A percentile compares a stretch with the other conserved stretches of the same genome.
Conservation (phyloP, 1,284 basidiomycete genomes). For the Athelia psychrophila region DNA sequence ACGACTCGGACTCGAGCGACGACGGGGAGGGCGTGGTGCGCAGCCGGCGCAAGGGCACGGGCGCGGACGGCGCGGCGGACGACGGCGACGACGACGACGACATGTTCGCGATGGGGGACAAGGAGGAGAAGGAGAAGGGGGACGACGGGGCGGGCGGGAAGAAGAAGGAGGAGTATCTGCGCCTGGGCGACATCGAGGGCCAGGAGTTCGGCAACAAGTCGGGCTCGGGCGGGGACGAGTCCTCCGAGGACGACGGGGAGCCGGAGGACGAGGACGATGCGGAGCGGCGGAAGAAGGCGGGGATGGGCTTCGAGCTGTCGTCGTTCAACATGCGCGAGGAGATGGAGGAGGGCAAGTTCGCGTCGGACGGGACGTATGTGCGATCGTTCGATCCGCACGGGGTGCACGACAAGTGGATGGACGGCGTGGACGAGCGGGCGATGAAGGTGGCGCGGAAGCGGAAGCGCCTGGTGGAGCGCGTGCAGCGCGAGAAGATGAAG, state of each 20-base stretch:
- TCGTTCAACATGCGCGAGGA: conserved; percentile 99
- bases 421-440: conserved; percentile 81
- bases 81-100: conserved; percentile 72
- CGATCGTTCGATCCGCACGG: conserved; percentile 88
- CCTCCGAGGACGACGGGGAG: conserved; percentile 49
- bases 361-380: conserved; percentile 89
- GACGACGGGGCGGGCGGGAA: conserved; percentile 39
- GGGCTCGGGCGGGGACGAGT: conserved; percentile 42
- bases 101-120: conserved; percentile 80
- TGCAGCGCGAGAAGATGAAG: conserved; percentile 65
- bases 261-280: conserved; percentile 81
- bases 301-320: conserved; percentile 92
- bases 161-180: conserved; percentile 75
- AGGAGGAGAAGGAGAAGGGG: conserved; percentile 51
- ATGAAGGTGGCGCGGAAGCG: conserved; percentile 80
- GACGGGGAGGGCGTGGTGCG: conserved; percentile 88
- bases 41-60: conserved; percentile 58
- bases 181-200: conserved; percentile 92
- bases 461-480: conserved; percentile 67
- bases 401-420: conserved; percentile 95
- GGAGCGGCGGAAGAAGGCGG: conserved; percentile 69
- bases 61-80: conserved; percentile 33
- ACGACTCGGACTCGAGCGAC: conserved; percentile 92
- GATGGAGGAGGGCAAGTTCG: conserved; percentile 97
- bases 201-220: conserved; percentile 81